A percentile compares a stretch with the other conserved stretches of the same genome.
phyloP scores from a whole-genome alignment of 768 basidiomycete genomes.

The Collybiopsis luxurians region DNA sequence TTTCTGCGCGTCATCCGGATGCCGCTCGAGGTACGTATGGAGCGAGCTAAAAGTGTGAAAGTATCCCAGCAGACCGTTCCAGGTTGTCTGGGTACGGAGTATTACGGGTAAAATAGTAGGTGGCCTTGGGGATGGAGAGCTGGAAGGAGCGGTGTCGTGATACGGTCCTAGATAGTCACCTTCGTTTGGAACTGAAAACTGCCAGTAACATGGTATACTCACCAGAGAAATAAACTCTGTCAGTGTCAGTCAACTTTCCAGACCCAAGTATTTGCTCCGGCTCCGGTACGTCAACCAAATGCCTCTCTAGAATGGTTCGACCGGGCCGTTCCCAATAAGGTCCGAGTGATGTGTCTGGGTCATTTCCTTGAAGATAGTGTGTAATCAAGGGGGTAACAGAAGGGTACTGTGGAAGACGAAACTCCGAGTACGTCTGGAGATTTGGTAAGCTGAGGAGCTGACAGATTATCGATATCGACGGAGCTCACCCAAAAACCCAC shows the following conservation, averaged over 20 bases:
- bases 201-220: conserved; percentile 5
- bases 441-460: neutral
- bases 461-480: neutral
- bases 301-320: conserved; percentile 66
- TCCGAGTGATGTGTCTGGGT: conserved; percentile 55
- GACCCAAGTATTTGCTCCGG: conserved; percentile 30
- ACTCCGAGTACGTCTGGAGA: conserved; percentile 63
- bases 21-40: conserved; percentile 60
- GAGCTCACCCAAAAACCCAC: conserved; percentile 69
- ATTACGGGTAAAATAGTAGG: conserved; percentile 38
- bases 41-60: conserved; percentile 70
- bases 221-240: conserved; percentile 63
- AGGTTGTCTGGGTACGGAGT: conserved; percentile 57
- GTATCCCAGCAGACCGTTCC: conserved; percentile 66
- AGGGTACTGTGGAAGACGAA: conserved; percentile 63
- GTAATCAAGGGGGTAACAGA: conserved; percentile 56
- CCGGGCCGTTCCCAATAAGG: conserved; percentile 83
- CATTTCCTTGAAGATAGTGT: conserved; percentile 58
- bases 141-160: conserved; percentile 30
- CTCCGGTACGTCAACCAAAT: conserved; percentile 68
- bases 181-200: neutral
- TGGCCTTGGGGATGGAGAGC: conserved; percentile 10
- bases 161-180: conserved; percentile 35
- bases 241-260: conserved; percentile 36
- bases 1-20: conserved; percentile 48